Evolutionary conservation across 768 basidiomycete species (phyloP).

Genomic region (Lentinula aciculospora): DNA sequence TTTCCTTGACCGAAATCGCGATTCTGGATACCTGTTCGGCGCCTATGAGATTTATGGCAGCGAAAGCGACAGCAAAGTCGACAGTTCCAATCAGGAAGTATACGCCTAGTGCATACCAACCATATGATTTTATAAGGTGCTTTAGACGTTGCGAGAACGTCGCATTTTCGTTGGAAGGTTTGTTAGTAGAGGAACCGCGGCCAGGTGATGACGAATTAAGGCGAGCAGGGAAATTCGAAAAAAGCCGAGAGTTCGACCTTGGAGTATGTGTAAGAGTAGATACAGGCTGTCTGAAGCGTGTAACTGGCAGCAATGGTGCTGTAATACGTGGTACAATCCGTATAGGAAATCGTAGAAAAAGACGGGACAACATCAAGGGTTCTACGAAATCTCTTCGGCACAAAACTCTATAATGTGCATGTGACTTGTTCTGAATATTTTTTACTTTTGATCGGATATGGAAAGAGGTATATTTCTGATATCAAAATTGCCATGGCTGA

Average conservation of each 20-base stretch:
- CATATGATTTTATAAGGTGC: constrained; percentile 85
- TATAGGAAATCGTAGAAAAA: constrained; percentile 39
- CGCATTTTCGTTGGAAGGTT: constrained; percentile 36
- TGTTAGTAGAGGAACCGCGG: constrained; percentile 20
- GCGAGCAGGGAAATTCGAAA: constrained; percentile 44
- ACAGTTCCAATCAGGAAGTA: constrained; percentile 69
- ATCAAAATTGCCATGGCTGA: neutral
- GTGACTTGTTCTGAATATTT: constrained; percentile 23
- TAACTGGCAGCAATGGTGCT: constrained; percentile 44
- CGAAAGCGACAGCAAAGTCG: constrained; percentile 85
- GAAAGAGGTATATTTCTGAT: neutral
- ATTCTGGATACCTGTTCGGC: constrained; percentile 81
- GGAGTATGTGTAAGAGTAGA: constrained; percentile 20
- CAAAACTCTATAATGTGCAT: neutral
- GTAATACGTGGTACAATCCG: constrained; percentile 39
- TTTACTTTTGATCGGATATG: constrained; percentile 33
- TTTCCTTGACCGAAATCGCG: constrained; percentile 52
- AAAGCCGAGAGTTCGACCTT: constrained; percentile 35
- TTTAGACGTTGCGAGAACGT: constrained; percentile 69
- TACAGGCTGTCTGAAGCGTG: constrained; percentile 27
- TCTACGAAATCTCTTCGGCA: neutral
- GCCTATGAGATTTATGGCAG: constrained; percentile 80
- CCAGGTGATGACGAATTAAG: constrained; percentile 33
- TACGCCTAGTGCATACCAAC: constrained; percentile 93
- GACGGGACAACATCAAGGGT: constrained; percentile 20